Conservation (phyloP, 257 asterid species). For the Nicotiana tomentosiformis region DNA sequence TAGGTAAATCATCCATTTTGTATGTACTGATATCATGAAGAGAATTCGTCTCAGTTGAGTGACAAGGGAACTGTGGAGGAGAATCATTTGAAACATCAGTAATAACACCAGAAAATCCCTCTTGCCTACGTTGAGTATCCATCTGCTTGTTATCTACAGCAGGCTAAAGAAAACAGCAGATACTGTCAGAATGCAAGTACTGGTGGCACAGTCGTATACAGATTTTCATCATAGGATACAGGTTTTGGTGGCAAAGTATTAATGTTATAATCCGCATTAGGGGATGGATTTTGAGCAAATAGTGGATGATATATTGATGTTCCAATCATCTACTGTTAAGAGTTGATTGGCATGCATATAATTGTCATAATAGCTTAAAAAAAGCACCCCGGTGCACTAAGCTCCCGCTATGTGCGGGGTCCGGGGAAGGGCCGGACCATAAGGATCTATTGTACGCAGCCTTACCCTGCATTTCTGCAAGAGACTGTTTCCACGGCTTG, state of each 20-base stretch:
- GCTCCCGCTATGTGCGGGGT: too few species aligned
- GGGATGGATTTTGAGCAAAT: background rate
- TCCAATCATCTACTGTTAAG: background rate
- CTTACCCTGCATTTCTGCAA: too few species aligned
- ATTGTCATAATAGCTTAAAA: background rate
- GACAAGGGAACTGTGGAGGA: conserved; percentile 17
- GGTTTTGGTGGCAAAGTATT: background rate
- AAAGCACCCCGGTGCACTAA: too few species aligned
- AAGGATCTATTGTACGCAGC: too few species aligned
- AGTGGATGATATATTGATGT: background rate
- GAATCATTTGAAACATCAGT: conserved; percentile 14
- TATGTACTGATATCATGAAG: conserved; percentile 15
- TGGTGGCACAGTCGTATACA: background rate
- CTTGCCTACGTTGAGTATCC: conserved; percentile 5
- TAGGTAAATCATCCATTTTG: conserved; percentile 42
- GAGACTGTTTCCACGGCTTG: too few species aligned
- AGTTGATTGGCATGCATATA: background rate
- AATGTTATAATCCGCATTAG: background rate
- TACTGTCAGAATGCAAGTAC: background rate
- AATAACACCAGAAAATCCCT: conserved; percentile 19
- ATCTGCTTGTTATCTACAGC: conserved; percentile 22
- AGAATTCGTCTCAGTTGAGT: conserved; percentile 9
- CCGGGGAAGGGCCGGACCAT: too few species aligned
- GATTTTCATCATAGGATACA: background rate
- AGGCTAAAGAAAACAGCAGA: conserved; percentile 27